phyloP scores from a whole-genome alignment of 2,329 filamentous ascomycete species.

The Aspergillus pseudoterreus region DNA sequence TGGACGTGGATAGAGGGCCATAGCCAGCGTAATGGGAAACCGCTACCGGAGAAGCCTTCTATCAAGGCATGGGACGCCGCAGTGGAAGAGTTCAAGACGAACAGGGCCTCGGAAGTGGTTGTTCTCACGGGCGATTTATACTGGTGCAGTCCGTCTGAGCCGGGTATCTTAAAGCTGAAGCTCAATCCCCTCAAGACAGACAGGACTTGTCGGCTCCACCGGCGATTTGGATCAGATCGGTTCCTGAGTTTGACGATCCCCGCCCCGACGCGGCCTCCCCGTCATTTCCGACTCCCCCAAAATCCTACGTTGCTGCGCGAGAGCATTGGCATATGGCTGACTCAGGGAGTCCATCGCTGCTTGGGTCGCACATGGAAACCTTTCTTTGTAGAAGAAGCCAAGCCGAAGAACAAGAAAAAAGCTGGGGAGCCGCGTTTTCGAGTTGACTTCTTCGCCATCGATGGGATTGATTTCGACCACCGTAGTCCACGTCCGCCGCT shows the following conservation, averaged over 20 bases:
- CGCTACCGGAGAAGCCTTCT: constrained; percentile 30
- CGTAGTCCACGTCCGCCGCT: constrained; percentile 1
- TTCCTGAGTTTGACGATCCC: constrained; percentile 42
- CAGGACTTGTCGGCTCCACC: constrained; percentile 42
- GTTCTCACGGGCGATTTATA: constrained; percentile 39
- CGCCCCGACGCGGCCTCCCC: constrained; percentile 25
- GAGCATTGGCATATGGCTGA: constrained; percentile 39
- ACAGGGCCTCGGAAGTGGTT: constrained; percentile 35
- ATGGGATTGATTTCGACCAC: constrained; percentile 39
- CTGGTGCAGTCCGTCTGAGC: constrained; percentile 31
- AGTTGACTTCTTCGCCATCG: constrained; percentile 44
- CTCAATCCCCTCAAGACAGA: constrained; percentile 42
- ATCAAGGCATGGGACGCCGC: constrained; percentile 34
- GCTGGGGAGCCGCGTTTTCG: constrained; percentile 23
- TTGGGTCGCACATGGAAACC: constrained; percentile 43
- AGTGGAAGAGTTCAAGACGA: constrained; percentile 27
- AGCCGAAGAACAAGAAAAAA: constrained; percentile 31
- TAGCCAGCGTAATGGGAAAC: constrained; percentile 18
- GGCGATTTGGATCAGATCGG: constrained; percentile 45
- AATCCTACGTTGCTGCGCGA: constrained; percentile 28
- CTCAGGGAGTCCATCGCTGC: constrained; percentile 34
- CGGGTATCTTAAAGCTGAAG: constrained; percentile 35
- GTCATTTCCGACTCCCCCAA: constrained; percentile 18
- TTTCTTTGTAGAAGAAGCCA: constrained; percentile 42
- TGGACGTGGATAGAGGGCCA: constrained; percentile 31